These are phyloP conservation scores for Gossypium stocksii DNA, from an alignment of 345 rosid species.

Conservation along the genomic window DNA sequence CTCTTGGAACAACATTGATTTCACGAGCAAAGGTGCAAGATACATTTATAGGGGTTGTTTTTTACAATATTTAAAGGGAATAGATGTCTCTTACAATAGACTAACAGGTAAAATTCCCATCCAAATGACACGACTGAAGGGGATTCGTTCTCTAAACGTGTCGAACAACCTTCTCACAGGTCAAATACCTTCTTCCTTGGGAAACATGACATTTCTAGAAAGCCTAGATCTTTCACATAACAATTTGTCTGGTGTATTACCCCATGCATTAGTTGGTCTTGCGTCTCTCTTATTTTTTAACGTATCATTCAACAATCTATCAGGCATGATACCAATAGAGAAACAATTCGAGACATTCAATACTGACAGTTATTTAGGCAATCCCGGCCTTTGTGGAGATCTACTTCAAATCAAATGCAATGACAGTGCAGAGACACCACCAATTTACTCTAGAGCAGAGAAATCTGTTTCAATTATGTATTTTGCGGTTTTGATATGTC, in stretches of 20 bases:
- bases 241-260: not conserved
- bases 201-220: accelerated
- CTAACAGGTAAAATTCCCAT: conserved; percentile 19
- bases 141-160: accelerated
- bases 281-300: accelerated
- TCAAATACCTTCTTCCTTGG: not conserved
- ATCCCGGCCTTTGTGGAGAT: not conserved
- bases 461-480: not conserved
- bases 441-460: not conserved
- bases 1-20: not conserved
- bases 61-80: accelerated
- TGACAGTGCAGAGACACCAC: not conserved
- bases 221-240: conserved; percentile 12
- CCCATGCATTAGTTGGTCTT: not conserved
- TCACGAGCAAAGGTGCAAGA: accelerated
- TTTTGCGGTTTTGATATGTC: not conserved
- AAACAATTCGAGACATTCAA: not conserved
- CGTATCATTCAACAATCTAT: conserved; percentile 18
- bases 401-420: not conserved
- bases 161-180: conserved; percentile 18
- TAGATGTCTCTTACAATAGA: conserved; percentile 15
- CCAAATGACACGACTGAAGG: not conserved
- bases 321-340: conserved; percentile 9
- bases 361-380: not conserved
- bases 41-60: accelerated